Conservation (phyloP, 768 basidiomycete genomes). For the Lactifluus echinatus region DNA sequence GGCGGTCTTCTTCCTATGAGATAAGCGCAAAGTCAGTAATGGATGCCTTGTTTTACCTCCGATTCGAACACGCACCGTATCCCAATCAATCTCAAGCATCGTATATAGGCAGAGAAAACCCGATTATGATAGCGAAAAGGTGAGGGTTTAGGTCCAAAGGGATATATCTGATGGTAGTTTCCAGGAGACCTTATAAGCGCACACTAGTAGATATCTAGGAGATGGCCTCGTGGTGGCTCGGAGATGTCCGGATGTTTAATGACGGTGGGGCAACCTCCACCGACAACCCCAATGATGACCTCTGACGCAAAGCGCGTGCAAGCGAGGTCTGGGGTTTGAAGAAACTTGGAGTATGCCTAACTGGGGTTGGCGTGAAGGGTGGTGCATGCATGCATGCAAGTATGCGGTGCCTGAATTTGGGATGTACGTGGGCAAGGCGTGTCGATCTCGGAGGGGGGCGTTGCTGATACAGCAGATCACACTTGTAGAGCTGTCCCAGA, state of each 20-base stretch:
- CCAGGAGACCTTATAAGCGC: slow-evolving; percentile 4
- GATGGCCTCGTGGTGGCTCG: slow-evolving; percentile 5
- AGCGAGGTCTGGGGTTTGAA: background rate
- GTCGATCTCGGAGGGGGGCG: background rate
- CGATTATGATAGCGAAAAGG: background rate
- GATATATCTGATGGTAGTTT: background rate
- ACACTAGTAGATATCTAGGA: background rate
- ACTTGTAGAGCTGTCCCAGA: background rate
- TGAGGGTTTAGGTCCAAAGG: slow-evolving; percentile 12
- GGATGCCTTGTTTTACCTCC: background rate
- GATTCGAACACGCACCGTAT: slow-evolving; percentile 9
- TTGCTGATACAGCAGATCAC: background rate
- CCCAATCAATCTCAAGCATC: slow-evolving; percentile 19
- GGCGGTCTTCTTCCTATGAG: slow-evolving; percentile 7
- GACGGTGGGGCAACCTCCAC: background rate
- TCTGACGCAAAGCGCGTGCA: background rate
- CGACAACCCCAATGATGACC: background rate
- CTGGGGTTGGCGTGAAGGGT: background rate
- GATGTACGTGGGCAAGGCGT: background rate
- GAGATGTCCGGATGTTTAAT: slow-evolving; percentile 10
- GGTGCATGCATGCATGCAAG: no score
- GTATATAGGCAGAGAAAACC: background rate
- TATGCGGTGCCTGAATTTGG: background rate
- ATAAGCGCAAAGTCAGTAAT: background rate
- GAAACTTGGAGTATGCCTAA: background rate